These are phyloP conservation scores for Salix exigua DNA, from an alignment of 345 rosid genomes.

Conservation along the genomic window DNA sequence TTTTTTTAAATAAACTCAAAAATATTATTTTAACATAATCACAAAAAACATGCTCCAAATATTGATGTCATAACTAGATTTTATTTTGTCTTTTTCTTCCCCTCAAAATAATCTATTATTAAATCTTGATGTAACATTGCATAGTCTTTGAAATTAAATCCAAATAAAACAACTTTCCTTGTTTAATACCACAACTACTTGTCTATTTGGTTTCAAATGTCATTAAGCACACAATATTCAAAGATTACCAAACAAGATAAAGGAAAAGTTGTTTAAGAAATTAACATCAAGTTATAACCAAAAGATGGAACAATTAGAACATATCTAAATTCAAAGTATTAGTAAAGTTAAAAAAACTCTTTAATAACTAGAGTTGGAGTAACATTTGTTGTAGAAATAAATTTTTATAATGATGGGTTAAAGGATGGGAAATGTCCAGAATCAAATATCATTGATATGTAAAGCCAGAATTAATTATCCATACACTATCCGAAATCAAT, in stretches of 20 bases:
- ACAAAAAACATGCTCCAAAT: background rate
- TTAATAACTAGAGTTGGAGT: too few relatives aligned
- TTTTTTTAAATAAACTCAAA: background rate
- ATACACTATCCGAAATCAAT: too few relatives aligned
- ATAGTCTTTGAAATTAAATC: background rate
- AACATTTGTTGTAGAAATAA: too few relatives aligned
- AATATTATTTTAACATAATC: background rate
- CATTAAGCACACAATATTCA: background rate
- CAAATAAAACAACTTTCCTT: background rate
- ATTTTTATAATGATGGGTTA: background rate
- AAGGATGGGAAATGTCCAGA: background rate
- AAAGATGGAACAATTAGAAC: background rate
- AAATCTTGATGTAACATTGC: too few relatives aligned
- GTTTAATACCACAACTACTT: background rate
- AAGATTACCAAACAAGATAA: background rate
- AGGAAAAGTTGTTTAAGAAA: background rate
- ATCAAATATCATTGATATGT: background rate
- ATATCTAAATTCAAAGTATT: background rate
- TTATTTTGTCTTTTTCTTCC: background rate
- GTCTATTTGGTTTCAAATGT: background rate
- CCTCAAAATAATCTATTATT: background rate
- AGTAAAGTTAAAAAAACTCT: background rate
- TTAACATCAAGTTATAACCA: background rate
- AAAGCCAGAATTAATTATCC: background rate
- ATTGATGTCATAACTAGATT: background rate